These are phyloP conservation scores for Oryza meyeriana DNA, from an alignment of 176 grass and related monocot species.

Conservation along the genomic window DNA sequence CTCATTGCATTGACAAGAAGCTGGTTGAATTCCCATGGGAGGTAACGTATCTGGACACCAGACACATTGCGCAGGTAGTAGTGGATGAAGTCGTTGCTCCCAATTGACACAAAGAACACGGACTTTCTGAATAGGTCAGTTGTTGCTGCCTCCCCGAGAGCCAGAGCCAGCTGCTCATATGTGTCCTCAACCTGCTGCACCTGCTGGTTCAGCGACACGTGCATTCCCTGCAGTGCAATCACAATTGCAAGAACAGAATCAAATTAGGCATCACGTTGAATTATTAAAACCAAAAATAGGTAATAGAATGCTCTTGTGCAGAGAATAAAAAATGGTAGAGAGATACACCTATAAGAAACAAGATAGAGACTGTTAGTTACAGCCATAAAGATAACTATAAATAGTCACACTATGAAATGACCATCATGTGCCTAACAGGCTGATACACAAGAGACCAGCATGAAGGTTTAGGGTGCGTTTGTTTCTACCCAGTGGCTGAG, in stretches of 20 bases:
- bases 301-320: not conserved
- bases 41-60: constrained; percentile 51
- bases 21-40: constrained; percentile 80
- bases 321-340: not conserved
- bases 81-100: constrained; percentile 83
- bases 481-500: no score
- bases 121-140: constrained; percentile 54
- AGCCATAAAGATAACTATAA: not conserved
- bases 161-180: constrained; percentile 47
- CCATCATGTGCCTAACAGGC: not conserved
- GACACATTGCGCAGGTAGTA: constrained; percentile 70
- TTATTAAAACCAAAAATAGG: not conserved
- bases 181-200: constrained; percentile 80
- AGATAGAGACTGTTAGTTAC: no score
- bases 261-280: not conserved
- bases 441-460: not conserved
- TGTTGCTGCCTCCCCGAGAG: constrained; percentile 59
- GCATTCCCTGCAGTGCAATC: constrained; percentile 52
- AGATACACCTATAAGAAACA: not conserved
- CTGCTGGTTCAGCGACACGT: constrained; percentile 61
- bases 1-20: constrained; percentile 61
- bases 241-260: not conserved
- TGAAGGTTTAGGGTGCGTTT: no score
- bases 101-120: constrained; percentile 72
- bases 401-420: not conserved